A percentile compares a stretch with the other conserved stretches of the same genome.
These are phyloP conservation scores for Microdochium paspali DNA, from an alignment of 2,329 filamentous ascomycete genomes.

Conservation along the genomic window DNA sequence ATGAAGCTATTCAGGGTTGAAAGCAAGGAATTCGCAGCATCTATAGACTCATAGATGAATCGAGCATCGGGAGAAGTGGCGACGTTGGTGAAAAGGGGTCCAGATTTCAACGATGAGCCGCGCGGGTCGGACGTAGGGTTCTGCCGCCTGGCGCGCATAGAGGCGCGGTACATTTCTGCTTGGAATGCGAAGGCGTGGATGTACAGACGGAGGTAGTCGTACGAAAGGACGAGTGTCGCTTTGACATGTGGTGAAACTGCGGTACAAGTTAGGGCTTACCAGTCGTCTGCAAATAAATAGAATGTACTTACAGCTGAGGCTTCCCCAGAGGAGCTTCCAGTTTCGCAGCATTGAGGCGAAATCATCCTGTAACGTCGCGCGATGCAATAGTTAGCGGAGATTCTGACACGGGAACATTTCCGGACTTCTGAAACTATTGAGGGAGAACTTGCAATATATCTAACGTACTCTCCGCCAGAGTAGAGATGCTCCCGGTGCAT, in stretches of 20 bases:
- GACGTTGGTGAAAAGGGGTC: conserved; percentile 38
- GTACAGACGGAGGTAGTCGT: conserved; percentile 64
- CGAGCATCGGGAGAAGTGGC: conserved; percentile 52
- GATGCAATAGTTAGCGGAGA: no score
- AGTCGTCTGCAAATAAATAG: not conserved
- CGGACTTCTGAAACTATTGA: not conserved
- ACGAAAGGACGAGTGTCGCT: conserved; percentile 58
- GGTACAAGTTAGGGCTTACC: not conserved
- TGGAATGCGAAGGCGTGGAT: conserved; percentile 71
- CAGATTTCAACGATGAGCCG: not conserved
- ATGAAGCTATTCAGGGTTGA: conserved; percentile 50
- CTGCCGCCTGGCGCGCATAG: conserved; percentile 15
- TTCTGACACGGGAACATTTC: not conserved
- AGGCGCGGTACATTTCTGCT: conserved; percentile 49
- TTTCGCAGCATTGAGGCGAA: conserved; percentile 59
- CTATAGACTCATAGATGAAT: conserved; percentile 58
- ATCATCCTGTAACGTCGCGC: no score
- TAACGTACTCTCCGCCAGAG: conserved; percentile 62
- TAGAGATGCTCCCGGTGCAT: conserved; percentile 61
- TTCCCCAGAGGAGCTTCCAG: conserved; percentile 64
- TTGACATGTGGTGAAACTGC: conserved; percentile 55
- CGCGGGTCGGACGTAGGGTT: not conserved
- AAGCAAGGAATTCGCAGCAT: conserved; percentile 53
- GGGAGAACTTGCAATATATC: conserved; percentile 44
- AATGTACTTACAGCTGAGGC: conserved; percentile 43